Evolutionary conservation across 2,329 filamentous ascomycete genomes (phyloP), one percentile per base, ranked within the genome.

Genomic region (Cladophialophora psammophila): DNA sequence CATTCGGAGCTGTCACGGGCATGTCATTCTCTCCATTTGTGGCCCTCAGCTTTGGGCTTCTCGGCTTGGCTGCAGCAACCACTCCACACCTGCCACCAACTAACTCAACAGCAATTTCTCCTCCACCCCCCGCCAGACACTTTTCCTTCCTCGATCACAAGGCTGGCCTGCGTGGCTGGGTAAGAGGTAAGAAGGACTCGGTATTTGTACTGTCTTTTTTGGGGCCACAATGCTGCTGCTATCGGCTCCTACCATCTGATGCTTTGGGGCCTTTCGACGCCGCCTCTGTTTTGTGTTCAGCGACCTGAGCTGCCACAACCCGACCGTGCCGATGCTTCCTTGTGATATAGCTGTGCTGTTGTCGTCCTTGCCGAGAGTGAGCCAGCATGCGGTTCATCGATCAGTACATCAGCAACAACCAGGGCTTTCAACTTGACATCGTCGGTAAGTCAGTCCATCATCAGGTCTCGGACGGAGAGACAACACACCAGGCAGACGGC

Each of bases 401-500:
- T 6, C 26, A 42, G 32, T 70, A 61, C 38, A 8, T 61, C n/a
- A 64, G 52, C 58, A 63, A 71, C 50, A 71, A 68, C 31, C 68
- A 76, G 10, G 74, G 79, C 58, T 78, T 85, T 59, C 83, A 85
- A 71, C 80, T 86, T 56, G 84, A 86, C 71, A 85, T 86, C 56
- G 84, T 86, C 66, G 84, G 84, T 76, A 40, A 66, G 71, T 63
- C 42, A 18, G 34, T 10, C 12, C 52, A n/a, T 26, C 26, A 26
- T 26, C 26, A 26, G 26, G 26, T 26, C 26, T 26, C 2, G 26
- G 26, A 26, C 26, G 26, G 26, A 18, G 12, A 12, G 18, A 31
- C 13, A 13, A 10, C 15, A 18, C 5, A 31, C 36, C 7, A 18
- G 52, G 34, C 31, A 63, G 40, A 53, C 48, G 18, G 52, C 61